phyloP scores from a whole-genome alignment of 2,329 filamentous ascomycete species.

The Colletotrichum filicis region DNA sequence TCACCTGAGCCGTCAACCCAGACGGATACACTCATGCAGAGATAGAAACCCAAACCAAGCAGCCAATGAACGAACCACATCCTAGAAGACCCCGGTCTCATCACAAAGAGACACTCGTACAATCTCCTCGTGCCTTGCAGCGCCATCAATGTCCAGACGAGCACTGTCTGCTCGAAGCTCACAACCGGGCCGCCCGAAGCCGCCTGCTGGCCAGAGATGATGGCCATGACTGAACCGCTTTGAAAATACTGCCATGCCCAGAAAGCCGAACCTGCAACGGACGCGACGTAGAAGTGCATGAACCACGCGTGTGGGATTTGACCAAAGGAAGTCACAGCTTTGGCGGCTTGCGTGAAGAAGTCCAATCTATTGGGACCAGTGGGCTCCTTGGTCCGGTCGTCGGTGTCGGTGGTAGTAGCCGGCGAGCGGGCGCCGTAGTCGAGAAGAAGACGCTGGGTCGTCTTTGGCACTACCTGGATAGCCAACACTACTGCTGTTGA shows the following conservation, averaged over 20 bases:
- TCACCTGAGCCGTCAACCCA: slow-evolving; percentile 87
- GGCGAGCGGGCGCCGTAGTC: slow-evolving; percentile 61
- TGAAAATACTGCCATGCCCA: slow-evolving; percentile 76
- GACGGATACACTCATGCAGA: slow-evolving; percentile 76
- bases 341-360: slow-evolving; percentile 17
- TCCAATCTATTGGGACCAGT: slow-evolving; percentile 7
- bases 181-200: slow-evolving; percentile 54
- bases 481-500: slow-evolving; percentile 52
- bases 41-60: slow-evolving; percentile 82
- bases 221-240: slow-evolving; percentile 63
- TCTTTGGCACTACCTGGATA: slow-evolving; percentile 55
- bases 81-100: slow-evolving; percentile 73
- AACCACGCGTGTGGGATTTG: slow-evolving; percentile 92
- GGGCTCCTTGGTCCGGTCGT: slow-evolving; percentile 20
- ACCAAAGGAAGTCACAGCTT: slow-evolving; percentile 47
- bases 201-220: slow-evolving; percentile 54
- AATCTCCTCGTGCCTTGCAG: slow-evolving; percentile 81
- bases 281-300: slow-evolving; percentile 84
- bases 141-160: slow-evolving; percentile 79
- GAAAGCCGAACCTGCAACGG: slow-evolving; percentile 75
- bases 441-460: slow-evolving; percentile 56
- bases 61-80: slow-evolving; percentile 92
- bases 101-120: slow-evolving; percentile 76
- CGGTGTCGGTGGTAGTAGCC: slow-evolving; percentile 36
- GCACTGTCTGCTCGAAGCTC: slow-evolving; percentile 68